phyloP scores from a whole-genome alignment of 257 asterid species.

The Rubia yunnanensis region DNA sequence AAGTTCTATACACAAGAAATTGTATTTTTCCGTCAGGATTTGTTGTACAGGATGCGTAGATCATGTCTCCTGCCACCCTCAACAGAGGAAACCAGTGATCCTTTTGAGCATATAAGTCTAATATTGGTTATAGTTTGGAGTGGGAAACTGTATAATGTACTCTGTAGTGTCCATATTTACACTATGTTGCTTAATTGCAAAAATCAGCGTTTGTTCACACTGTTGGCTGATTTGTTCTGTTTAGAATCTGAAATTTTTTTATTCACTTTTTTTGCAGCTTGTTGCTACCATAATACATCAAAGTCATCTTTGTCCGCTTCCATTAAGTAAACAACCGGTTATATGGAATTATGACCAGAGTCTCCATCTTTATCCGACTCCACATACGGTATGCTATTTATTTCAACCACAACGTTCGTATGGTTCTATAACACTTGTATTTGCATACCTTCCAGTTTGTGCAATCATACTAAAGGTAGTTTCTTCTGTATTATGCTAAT shows the following conservation, averaged over 20 bases:
- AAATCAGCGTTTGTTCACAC: neutral
- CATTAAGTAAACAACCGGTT: conserved; percentile 77
- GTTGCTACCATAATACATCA: conserved; percentile 92
- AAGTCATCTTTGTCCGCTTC: conserved; percentile 96
- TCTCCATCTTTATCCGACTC: conserved; percentile 88
- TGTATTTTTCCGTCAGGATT: conserved; percentile 87
- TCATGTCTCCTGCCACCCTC: conserved; percentile 85
- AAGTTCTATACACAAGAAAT: conserved; percentile 87
- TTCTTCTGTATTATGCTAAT: neutral
- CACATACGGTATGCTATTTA: conserved; percentile 57
- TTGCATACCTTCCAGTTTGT: neutral
- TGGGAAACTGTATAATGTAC: neutral
- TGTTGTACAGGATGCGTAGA: conserved; percentile 93
- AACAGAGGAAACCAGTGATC: conserved; percentile 82
- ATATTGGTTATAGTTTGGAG: neutral
- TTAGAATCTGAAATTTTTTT: too few relatives aligned
- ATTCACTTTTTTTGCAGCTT: conserved; percentile 86
- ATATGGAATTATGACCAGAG: conserved; percentile 93
- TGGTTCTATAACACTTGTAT: neutral
- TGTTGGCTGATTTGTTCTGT: conserved; percentile 2
- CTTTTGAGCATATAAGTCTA: conserved; percentile 78
- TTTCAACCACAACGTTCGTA: neutral
- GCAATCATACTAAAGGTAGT: neutral
- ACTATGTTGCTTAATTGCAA: neutral
- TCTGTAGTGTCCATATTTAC: neutral